Base-by-base conservation (phyloP, 441 rosid species). In the Adansonia grandidieri region DNA sequence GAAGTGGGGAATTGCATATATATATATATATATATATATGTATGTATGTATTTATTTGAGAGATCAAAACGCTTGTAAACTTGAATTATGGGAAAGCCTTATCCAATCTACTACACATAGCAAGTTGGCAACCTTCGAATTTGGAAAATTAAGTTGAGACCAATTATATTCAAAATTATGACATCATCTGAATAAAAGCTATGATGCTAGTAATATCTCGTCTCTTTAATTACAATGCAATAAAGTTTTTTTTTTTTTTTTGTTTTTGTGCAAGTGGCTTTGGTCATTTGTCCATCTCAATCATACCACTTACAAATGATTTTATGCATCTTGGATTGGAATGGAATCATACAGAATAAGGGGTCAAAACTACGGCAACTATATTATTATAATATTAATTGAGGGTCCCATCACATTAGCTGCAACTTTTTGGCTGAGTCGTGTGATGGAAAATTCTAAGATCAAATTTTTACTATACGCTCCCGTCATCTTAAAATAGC, bases 381-480 rank as follows among this genome's bases (percentile, higher is more conserved):
- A 24, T 24, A 24, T 24, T 24, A 24, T 24, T 24, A 24, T 24
- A 24, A 60, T 57, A 48, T 75, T 72, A 44, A 70, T 61, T 76
- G 64, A 13, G 70, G 80, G 78, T 22, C 58, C 80, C 28, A 24
- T 24, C 28, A 24, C 80, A 72, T 78, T 10, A 24, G 37, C 2
- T 81, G 86, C 89, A 83, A 87, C 83, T 85, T 76, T 86, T 47
- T 84, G 8, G 69, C 74, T 28, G 74, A 63, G 81, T 79, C 17
- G 9, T 44, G 4, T 62, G 58, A 1, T 24, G 28, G 28, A 24
- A 24, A 24, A 24, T 24, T 24, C 28, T 24, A 24, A 24, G 28
- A 24, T 24, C 28, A 24, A 1, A 24, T 24, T 24, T 24, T 24
- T 24, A 24, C 1, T 24, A 24, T 24, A 24, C 28, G 28, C 28